These are phyloP conservation scores for Verticillium zaregamsianum DNA, from an alignment of 2,329 filamentous ascomycete species.

Conservation along the genomic window DNA sequence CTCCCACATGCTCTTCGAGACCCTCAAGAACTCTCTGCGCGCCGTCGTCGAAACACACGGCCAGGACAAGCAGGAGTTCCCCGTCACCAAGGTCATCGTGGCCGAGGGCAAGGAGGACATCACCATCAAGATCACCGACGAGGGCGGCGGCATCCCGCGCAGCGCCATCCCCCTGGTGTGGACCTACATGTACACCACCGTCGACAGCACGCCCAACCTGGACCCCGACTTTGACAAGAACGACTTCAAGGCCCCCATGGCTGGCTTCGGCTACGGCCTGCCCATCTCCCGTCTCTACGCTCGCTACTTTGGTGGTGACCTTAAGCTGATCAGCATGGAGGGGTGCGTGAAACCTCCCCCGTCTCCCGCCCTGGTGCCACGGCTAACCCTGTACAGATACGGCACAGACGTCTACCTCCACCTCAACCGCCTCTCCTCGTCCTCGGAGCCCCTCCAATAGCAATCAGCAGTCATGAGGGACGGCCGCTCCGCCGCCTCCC, in stretches of 20 bases:
- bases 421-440: conserved; percentile 90
- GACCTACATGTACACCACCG: conserved; percentile 99
- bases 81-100: conserved; percentile 94
- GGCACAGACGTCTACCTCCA: conserved; percentile 98
- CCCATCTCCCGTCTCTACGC: conserved; percentile 94
- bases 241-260: conserved; percentile 99
- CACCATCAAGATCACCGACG: conserved; percentile 96
- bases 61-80: conserved; percentile 92
- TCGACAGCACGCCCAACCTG: conserved; percentile 89
- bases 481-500: conserved; percentile 28
- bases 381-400: conserved; percentile 57
- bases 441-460: conserved; percentile 95
- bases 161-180: conserved; percentile 95
- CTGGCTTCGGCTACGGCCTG: conserved; percentile 95
- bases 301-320: conserved; percentile 92
- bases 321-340: conserved; percentile 99
- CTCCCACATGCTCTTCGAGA: conserved; percentile 99
- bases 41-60: conserved; percentile 95
- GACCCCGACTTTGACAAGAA: conserved; percentile 98
- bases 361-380: background rate
- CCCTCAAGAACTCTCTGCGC: conserved; percentile 94
- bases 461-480: conserved; percentile 86
- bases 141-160: conserved; percentile 91
- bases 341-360: conserved; percentile 58
- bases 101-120: conserved; percentile 98